Conservation (phyloP, 2,329 filamentous ascomycete genomes). For the Hypoxylon sp. region DNA sequence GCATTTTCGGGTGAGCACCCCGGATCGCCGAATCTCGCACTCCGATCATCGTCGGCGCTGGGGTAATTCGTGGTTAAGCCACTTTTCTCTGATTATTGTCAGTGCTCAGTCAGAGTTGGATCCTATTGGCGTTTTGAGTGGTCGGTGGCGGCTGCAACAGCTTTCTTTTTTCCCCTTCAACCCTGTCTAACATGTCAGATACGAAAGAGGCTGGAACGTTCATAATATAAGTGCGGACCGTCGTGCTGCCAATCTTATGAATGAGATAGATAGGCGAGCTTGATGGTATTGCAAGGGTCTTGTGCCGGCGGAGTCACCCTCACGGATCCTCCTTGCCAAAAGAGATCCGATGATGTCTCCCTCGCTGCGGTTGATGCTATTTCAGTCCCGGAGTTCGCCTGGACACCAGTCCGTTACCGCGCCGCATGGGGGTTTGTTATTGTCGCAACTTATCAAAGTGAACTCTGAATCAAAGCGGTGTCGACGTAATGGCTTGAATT, state of each 20-base stretch:
- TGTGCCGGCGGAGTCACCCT: constrained; percentile 8
- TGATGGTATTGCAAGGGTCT: constrained; percentile 34
- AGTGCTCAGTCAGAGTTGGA: constrained; percentile 22
- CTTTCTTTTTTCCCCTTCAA: constrained; percentile 12
- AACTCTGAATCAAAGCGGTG: constrained; percentile 20
- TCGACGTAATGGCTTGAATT: constrained; percentile 30
- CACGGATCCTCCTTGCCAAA: constrained; percentile 27
- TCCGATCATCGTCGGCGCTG: constrained; percentile 27
- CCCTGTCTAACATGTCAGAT: not conserved
- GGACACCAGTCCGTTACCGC: constrained; percentile 6
- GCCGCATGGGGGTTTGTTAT: constrained; percentile 13
- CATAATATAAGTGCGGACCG: constrained; percentile 11
- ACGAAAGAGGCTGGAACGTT: constrained; percentile 16
- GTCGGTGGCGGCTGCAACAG: constrained; percentile 36
- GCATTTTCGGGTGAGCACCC: constrained; percentile 41
- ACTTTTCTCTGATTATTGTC: constrained; percentile 29
- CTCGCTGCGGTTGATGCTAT: constrained; percentile 31
- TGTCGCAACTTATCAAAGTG: constrained; percentile 22
- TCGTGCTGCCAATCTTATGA: constrained; percentile 25
- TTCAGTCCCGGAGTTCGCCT: constrained; percentile 37
- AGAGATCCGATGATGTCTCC: constrained; percentile 21
- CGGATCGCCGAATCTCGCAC: constrained; percentile 35
- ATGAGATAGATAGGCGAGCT: constrained; percentile 41
- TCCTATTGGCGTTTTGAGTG: constrained; percentile 31
- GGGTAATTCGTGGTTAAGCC: constrained; percentile 18